Evolutionary conservation across 73 alveolate species (phyloP).

Genomic region (Stentor roeselii): DNA sequence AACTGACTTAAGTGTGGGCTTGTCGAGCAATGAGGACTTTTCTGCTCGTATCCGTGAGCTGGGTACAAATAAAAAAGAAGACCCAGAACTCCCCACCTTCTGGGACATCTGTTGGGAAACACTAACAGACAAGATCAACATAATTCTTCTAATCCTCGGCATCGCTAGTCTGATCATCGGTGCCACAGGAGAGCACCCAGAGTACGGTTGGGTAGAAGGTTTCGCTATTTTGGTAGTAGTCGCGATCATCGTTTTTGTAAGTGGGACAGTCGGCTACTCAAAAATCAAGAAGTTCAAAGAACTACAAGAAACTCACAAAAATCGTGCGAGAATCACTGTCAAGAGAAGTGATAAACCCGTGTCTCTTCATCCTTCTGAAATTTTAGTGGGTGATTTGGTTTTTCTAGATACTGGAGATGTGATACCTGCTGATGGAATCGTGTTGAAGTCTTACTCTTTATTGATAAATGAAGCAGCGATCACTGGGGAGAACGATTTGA

Average conservation of each 20-base stretch:
- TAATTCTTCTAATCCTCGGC: constrained; percentile 71
- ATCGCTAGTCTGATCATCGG: constrained; percentile 59
- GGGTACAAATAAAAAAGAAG: constrained; percentile 37
- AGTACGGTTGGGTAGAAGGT: constrained; percentile 89
- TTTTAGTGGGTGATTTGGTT: constrained; percentile 88
- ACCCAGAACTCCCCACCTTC: constrained; percentile 29
- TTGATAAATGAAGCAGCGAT: constrained; percentile 85
- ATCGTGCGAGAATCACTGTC: constrained; percentile 59
- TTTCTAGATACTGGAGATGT: constrained; percentile 71
- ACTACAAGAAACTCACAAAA: background rate
- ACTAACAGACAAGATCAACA: constrained; percentile 65
- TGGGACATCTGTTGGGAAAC: constrained; percentile 57
- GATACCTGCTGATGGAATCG: constrained; percentile 83
- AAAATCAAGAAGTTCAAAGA: constrained; percentile 56
- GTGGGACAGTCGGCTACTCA: constrained; percentile 59
- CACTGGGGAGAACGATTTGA: constrained; percentile 84
- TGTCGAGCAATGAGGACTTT: constrained; percentile 17
- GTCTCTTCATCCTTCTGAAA: constrained; percentile 55
- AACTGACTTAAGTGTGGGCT: constrained; percentile 37
- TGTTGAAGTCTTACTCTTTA: constrained; percentile 66
- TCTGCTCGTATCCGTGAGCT: constrained; percentile 37
- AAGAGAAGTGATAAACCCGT: constrained; percentile 67
- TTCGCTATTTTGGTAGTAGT: constrained; percentile 70
- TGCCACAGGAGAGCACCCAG: constrained; percentile 61
- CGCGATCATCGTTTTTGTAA: constrained; percentile 60